A percentile compares a stretch with the other conserved stretches of the same genome.
phyloP scores from a whole-genome alignment of 768 basidiomycete genomes.

The Lyophyllum shimeji region DNA sequence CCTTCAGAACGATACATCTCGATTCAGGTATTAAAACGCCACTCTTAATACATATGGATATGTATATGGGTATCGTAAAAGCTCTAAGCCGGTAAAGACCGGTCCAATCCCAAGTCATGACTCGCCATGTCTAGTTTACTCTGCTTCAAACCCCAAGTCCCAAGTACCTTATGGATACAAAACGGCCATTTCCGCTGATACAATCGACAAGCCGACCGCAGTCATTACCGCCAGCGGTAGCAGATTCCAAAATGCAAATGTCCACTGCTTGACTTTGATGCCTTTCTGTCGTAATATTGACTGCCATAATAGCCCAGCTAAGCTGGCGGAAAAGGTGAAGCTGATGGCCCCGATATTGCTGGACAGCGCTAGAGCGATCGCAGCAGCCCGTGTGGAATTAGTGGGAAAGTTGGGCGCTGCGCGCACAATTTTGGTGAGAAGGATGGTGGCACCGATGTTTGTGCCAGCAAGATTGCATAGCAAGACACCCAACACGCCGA shows the following conservation, averaged over 20 bases:
- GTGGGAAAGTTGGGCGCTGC: constrained; percentile 40
- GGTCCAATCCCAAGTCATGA: not conserved
- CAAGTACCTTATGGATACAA: constrained; percentile 29
- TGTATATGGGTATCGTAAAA: not conserved
- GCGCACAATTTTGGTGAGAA: constrained; percentile 80
- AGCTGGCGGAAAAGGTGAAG: constrained; percentile 85
- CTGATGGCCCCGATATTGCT: constrained; percentile 94
- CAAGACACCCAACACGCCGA: constrained; percentile 23
- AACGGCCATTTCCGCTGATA: constrained; percentile 76
- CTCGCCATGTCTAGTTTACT: not conserved
- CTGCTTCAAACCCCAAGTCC: not conserved
- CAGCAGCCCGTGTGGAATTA: constrained; percentile 49
- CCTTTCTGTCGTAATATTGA: constrained; percentile 73
- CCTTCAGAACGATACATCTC: not conserved
- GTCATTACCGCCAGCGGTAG: constrained; percentile 68
- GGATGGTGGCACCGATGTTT: constrained; percentile 47
- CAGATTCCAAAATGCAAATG: constrained; percentile 76
- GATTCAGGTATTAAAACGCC: not conserved
- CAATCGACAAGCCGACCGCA: constrained; percentile 62
- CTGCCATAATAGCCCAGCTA: constrained; percentile 90
- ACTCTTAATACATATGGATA: not conserved
- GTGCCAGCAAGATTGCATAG: constrained; percentile 24
- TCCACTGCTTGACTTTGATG: constrained; percentile 54
- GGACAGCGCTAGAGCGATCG: constrained; percentile 78
- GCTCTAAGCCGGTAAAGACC: not conserved